These are phyloP conservation scores for Nakaseomyces glabratus DNA, from an alignment of 1,139 yeast genomes.

Conservation along the genomic window DNA sequence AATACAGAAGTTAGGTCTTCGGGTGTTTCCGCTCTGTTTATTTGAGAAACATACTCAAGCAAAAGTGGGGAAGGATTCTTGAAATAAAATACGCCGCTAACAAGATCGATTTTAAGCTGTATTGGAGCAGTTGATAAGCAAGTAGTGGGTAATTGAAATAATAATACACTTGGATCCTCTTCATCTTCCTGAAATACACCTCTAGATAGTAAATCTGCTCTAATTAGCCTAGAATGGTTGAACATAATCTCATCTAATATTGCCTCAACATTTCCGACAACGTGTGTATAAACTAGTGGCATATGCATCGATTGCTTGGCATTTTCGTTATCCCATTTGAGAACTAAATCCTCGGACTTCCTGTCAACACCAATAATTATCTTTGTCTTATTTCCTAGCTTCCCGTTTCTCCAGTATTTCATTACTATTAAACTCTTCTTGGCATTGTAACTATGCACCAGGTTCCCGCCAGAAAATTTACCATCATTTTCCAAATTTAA, in stretches of 20 bases:
- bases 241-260: constrained; percentile 32
- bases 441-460: constrained; percentile 59
- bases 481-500: constrained; percentile 38
- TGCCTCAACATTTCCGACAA: constrained; percentile 32
- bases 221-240: constrained; percentile 29
- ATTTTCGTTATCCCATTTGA: constrained; percentile 48
- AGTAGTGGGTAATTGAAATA: constrained; percentile 30
- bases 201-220: constrained; percentile 24
- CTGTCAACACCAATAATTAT: constrained; percentile 61
- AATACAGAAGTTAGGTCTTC: constrained; percentile 28
- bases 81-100: constrained; percentile 41
- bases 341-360: constrained; percentile 40
- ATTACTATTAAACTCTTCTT: constrained; percentile 53
- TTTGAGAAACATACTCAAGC: constrained; percentile 32
- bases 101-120: constrained; percentile 33
- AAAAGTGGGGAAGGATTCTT: constrained; percentile 40
- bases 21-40: constrained; percentile 33
- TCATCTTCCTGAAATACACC: constrained; percentile 29
- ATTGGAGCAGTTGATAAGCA: constrained; percentile 32
- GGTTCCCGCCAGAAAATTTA: constrained; percentile 58
- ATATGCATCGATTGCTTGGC: constrained; percentile 22
- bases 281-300: constrained; percentile 25
- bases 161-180: constrained; percentile 23
- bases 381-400: constrained; percentile 41
- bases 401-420: constrained; percentile 57